These are phyloP conservation scores for Hibiscus tridactylites DNA, from an alignment of 345 rosid genomes.

Conservation along the genomic window DNA sequence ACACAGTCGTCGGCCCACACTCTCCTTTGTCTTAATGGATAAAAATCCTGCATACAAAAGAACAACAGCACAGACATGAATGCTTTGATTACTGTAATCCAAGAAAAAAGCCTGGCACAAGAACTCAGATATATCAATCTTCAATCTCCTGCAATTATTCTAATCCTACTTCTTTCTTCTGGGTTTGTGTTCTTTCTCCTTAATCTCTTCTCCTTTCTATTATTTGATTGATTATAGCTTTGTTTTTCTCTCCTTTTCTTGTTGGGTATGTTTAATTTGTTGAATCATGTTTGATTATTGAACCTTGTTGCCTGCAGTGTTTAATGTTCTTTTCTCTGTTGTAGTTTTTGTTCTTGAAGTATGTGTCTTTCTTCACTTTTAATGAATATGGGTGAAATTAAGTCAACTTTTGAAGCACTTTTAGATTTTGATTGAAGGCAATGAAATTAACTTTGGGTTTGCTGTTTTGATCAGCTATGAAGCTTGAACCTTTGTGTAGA, in stretches of 20 bases:
- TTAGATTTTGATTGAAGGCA: neutral
- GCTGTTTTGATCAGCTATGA: neutral
- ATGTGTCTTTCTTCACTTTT: too few relatives aligned
- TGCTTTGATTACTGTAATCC: neutral
- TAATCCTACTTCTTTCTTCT: neutral
- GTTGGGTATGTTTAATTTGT: neutral
- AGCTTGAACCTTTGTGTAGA: neutral
- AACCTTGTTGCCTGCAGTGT: neutral
- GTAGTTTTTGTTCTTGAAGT: too few relatives aligned
- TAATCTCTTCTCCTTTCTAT: neutral
- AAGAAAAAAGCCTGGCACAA: too few relatives aligned
- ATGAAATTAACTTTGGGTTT: neutral
- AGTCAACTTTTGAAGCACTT: too few relatives aligned
- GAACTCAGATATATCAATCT: neutral
- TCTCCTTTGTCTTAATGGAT: neutral
- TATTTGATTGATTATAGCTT: too few relatives aligned
- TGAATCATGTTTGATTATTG: neutral
- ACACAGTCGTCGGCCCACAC: neutral
- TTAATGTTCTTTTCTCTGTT: neutral
- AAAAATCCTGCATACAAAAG: neutral
- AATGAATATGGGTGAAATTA: too few relatives aligned
- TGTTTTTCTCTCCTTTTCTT: neutral
- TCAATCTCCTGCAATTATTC: constrained; percentile 5
- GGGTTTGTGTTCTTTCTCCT: constrained; percentile 28
- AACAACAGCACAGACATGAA: neutral